Percentiles rank a stretch among this genome's conserved stretches.
phyloP scores from a whole-genome alignment of 108 stramenopile species.

The Phaeodactylum tricornutum region DNA sequence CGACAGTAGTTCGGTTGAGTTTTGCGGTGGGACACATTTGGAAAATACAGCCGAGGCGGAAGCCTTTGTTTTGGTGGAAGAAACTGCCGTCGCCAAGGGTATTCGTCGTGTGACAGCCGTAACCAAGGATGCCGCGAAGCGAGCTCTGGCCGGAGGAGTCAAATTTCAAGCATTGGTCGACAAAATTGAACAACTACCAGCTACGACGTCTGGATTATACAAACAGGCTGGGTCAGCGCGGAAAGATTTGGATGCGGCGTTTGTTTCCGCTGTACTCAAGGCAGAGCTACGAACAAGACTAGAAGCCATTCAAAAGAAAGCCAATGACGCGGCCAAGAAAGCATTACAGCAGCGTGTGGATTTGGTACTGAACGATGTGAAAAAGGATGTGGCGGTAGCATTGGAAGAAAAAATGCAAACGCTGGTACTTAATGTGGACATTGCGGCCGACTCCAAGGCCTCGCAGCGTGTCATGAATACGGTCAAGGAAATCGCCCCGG shows the following conservation, averaged over 20 bases:
- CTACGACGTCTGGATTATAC: slow-evolving; percentile 48
- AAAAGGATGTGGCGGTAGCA: slow-evolving; percentile 36
- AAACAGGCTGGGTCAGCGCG: slow-evolving; percentile 72
- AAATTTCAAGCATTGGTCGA: slow-evolving; percentile 36
- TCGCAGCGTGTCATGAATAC: slow-evolving; percentile 86
- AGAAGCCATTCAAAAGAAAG: slow-evolving; percentile 77
- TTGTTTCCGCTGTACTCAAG: slow-evolving; percentile 75
- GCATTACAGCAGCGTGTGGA: slow-evolving; percentile 62
- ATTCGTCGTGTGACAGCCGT: slow-evolving; percentile 95
- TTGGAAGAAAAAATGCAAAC: slow-evolving; percentile 29
- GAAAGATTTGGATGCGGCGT: slow-evolving; percentile 66
- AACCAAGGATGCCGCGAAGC: slow-evolving; percentile 72
- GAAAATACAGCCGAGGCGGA: slow-evolving; percentile 89
- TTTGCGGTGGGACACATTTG: slow-evolving; percentile 99
- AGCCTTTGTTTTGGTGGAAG: slow-evolving; percentile 88
- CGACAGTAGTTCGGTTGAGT: slow-evolving; percentile 82
- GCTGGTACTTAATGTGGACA: slow-evolving; percentile 72
- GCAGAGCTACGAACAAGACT: slow-evolving; percentile 64
- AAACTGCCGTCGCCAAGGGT: slow-evolving; percentile 97
- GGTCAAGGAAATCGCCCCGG: slow-evolving; percentile 71
- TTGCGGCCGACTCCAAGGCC: slow-evolving; percentile 90
- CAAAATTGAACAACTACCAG: slow-evolving; percentile 37
- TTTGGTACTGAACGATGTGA: slow-evolving; percentile 43
- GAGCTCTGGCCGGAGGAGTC: slow-evolving; percentile 65
- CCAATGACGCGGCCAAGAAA: slow-evolving; percentile 73